Base-by-base conservation (phyloP, 495 filamentous ascomycete genomes). In the Neurospora intermedia region DNA sequence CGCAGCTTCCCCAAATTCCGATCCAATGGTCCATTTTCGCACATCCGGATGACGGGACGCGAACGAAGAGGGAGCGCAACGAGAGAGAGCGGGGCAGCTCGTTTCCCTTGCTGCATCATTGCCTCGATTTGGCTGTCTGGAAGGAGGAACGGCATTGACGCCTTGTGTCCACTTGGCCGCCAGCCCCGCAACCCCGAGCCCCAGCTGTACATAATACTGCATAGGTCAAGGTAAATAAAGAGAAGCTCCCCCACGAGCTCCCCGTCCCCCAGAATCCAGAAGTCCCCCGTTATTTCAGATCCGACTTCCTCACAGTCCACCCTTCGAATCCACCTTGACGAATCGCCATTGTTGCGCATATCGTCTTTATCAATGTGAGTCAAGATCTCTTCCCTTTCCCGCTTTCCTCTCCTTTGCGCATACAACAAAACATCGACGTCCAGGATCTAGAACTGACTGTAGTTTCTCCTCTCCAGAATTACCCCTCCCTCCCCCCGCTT, bases 401-500 rank as follows among this genome's bases (percentile, higher is more conserved):
- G 31, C 54, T 9, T 66, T 66, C 54, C 15, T 66, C 23, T 38
- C 27, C 11, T 38, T 15, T 62, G 13, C 23, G 54, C 54, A 31
- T 35, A 15, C 27, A 62, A 9, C 54, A 62, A 62, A 62, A 31
- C 54, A 66, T 35, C 54, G 54, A 66, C 54, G 3, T 35, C 54
- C 54, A 38, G 27, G 27, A 66, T 66, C 54, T 66, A 35, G 54
- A 73, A 59, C 75, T 76, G 46, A 78, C 71, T 66, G 20, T 42
- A 38, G 43, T 43, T 70, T 72, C 66, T 48, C 70, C 70, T 43
- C 62, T 35, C 69, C 48, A 40, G 72, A 31, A 42, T 66, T 76
- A 73, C 77, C 76, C 77, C 76, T 76, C 72, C 72, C 74, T 76
- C 76, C 72, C 72, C 74, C 77, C 76, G 66, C 74, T 69, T 73